Evolutionary conservation across 2,329 filamentous ascomycete genomes (phyloP).

Genomic region (Penicillium sp.): DNA sequence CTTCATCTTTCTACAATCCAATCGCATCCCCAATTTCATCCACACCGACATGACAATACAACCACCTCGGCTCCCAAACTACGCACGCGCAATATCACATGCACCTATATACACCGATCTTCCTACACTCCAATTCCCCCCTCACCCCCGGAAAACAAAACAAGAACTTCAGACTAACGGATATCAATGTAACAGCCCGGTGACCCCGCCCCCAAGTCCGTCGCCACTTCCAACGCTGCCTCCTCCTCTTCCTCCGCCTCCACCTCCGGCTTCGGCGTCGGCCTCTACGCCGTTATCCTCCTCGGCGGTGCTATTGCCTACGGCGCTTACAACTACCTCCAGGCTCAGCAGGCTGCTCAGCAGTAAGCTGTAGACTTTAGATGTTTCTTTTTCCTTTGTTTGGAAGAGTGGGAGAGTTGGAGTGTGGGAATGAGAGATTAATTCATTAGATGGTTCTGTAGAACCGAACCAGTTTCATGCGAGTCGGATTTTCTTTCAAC

Average conservation of each 20-base stretch:
- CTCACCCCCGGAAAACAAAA: too few relatives aligned
- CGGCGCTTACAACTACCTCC: slow-evolving; percentile 79
- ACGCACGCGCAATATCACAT: slow-evolving; percentile 2
- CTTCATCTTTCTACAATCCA: not conserved
- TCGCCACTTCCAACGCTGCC: slow-evolving; percentile 49
- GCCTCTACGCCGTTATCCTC: slow-evolving; percentile 75
- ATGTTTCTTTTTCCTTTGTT: too few relatives aligned
- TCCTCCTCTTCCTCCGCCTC: slow-evolving; percentile 28
- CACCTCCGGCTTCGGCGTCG: slow-evolving; percentile 61
- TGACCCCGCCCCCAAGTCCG: slow-evolving; percentile 69
- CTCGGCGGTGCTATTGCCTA: slow-evolving; percentile 74
- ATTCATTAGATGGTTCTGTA: not conserved
- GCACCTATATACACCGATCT: not conserved
- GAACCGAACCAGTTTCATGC: not conserved
- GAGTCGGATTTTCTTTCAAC: not conserved
- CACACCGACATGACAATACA: too few relatives aligned
- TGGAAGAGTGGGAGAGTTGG: not conserved
- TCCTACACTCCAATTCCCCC: too few relatives aligned
- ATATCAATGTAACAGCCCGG: too few relatives aligned
- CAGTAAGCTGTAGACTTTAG: slow-evolving; percentile 9
- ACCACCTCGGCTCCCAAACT: not conserved
- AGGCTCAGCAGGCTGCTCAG: slow-evolving; percentile 43
- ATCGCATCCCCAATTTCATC: not conserved
- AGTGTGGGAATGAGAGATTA: not conserved
- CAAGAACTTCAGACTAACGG: too few relatives aligned